A percentile compares a stretch with the other conserved stretches of the same genome.
Evolutionary conservation across 1,139 yeast species (phyloP).

Genomic region (Yamadazyma conglobata): DNA sequence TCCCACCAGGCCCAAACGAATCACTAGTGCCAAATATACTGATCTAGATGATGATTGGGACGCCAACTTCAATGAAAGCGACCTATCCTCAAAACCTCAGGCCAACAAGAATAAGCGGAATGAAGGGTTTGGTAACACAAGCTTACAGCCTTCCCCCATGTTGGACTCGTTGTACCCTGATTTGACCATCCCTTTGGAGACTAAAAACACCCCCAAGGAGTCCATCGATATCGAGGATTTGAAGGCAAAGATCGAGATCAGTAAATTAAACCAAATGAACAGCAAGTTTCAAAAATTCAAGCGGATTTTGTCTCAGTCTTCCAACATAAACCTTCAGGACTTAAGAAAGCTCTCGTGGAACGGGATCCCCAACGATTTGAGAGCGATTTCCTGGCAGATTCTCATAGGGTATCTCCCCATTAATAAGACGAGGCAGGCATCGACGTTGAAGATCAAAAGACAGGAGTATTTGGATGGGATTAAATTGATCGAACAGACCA

Average conservation of each 20-base stretch:
- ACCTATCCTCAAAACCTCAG: conserved; percentile 1
- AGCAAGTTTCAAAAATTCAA: conserved; percentile 68
- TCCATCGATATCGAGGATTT: conserved; percentile 19
- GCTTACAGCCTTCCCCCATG: conserved; percentile 28
- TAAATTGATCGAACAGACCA: conserved; percentile 19
- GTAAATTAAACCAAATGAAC: conserved; percentile 54
- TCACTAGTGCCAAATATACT: conserved; percentile 31
- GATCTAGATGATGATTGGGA: conserved; percentile 94
- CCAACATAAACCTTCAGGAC: conserved; percentile 56
- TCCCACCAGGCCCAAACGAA: conserved; percentile 10
- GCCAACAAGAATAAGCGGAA: conserved; percentile 2
- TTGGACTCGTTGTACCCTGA: conserved; percentile 41
- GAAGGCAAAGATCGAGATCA: conserved; percentile 28
- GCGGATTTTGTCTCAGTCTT: conserved; percentile 55
- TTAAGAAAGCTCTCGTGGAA: conserved; percentile 86
- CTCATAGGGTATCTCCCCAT: conserved; percentile 88
- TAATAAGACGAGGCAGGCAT: conserved; percentile 68
- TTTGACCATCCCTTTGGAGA: conserved; percentile 22
- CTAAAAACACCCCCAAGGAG: conserved; percentile 15
- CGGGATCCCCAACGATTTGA: conserved; percentile 79
- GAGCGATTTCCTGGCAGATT: conserved; percentile 89
- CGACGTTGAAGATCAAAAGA: conserved; percentile 73
- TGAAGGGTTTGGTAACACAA: conserved; percentile 14
- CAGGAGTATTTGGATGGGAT: conserved; percentile 80
- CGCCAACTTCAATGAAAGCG: conserved; percentile 64